Evolutionary conservation across 306 rosid species (phyloP).

Genomic region (Lupinus albus): DNA sequence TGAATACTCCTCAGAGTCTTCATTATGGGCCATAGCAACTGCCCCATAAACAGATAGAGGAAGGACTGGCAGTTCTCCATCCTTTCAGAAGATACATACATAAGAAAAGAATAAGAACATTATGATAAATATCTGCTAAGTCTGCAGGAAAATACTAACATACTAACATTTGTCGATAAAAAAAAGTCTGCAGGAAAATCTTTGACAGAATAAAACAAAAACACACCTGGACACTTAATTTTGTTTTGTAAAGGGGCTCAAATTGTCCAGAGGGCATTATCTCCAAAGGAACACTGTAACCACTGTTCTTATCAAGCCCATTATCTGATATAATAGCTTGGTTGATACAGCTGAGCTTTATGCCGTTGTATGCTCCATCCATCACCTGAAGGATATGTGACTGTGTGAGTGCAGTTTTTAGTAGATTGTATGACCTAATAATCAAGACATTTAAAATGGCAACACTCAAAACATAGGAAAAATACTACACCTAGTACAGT

Average conservation of each 20-base stretch:
- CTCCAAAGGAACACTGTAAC: constrained; percentile 75
- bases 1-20: constrained; percentile 83
- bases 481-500: neutral
- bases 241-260: constrained; percentile 84
- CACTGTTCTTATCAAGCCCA: constrained; percentile 58
- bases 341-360: constrained; percentile 61
- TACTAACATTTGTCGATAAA: too few species aligned
- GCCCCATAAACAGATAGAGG: constrained; percentile 94
- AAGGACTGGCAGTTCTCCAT: constrained; percentile 92
- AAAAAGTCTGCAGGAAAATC: constrained; percentile 27
- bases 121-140: constrained; percentile 3
- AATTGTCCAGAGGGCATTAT: constrained; percentile 92
- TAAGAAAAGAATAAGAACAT: constrained; percentile 27
- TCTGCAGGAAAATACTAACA: constrained; percentile 28
- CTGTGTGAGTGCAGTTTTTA: constrained; percentile 31
- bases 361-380: constrained; percentile 83
- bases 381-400: constrained; percentile 57
- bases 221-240: constrained; percentile 77
- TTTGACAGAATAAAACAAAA: constrained; percentile 19
- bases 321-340: constrained; percentile 86
- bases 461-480: constrained; percentile 9
- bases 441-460: constrained; percentile 27
- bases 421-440: constrained; percentile 22
- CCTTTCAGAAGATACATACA: constrained; percentile 54
- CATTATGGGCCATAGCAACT: constrained; percentile 93